Evolutionary conservation across 2,329 filamentous ascomycete species (phyloP).

Genomic region (Calycina herbarum): DNA sequence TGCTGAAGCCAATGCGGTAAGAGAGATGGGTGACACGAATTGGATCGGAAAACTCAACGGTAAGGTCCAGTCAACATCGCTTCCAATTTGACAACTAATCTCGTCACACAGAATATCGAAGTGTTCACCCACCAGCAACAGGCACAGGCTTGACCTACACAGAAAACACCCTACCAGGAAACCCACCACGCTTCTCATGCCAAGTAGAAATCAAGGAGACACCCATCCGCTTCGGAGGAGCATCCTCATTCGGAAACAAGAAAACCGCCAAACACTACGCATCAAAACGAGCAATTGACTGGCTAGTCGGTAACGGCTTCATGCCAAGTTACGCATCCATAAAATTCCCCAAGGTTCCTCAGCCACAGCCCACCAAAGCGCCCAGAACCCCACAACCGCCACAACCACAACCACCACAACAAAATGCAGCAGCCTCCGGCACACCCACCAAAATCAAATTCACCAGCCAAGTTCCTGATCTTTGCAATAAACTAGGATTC

Average conservation of each 20-base stretch:
- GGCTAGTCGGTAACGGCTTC: slow-evolving; percentile 32
- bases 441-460: slow-evolving; percentile 9
- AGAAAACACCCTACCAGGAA: slow-evolving; percentile 14
- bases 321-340: slow-evolving; percentile 33
- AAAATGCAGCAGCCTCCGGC: neutral
- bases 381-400: neutral
- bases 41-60: slow-evolving; percentile 36
- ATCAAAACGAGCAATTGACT: slow-evolving; percentile 37
- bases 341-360: slow-evolving; percentile 28
- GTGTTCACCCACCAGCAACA: slow-evolving; percentile 14
- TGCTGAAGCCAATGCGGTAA: slow-evolving; percentile 22
- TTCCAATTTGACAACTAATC: slow-evolving; percentile 11
- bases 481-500: slow-evolving; percentile 32
- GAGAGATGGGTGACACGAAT: slow-evolving; percentile 32
- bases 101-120: slow-evolving; percentile 30
- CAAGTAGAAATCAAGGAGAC: slow-evolving; percentile 28
- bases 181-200: slow-evolving; percentile 26
- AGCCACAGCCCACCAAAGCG: slow-evolving; percentile 8
- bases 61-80: slow-evolving; percentile 13
- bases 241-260: slow-evolving; percentile 30
- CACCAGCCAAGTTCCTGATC: slow-evolving; percentile 25
- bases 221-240: slow-evolving; percentile 24
- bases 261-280: slow-evolving; percentile 37
- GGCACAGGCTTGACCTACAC: slow-evolving; percentile 15
- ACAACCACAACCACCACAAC: neutral